Evolutionary conservation across 805 yeast genomes (phyloP).

Genomic region (Yarrowia sp.): DNA sequence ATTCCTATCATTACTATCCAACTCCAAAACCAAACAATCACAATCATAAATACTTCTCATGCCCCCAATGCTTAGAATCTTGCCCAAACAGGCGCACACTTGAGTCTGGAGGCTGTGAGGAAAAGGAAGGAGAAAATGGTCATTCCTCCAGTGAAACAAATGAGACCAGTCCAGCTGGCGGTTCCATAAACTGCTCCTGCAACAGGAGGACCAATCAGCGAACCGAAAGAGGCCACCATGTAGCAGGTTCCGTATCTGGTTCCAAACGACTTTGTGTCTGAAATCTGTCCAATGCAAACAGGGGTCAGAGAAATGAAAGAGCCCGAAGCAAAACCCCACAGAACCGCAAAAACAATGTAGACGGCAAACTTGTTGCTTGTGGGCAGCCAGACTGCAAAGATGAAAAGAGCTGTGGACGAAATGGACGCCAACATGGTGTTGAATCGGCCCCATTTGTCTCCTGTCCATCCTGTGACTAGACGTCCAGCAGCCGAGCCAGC

Average conservation of each 20-base stretch:
- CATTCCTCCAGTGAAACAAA: constrained; percentile 35
- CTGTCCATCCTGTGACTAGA: constrained; percentile 50
- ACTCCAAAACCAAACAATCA: too few relatives aligned
- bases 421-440: constrained; percentile 53
- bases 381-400: constrained; percentile 64
- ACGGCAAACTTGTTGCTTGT: constrained; percentile 40
- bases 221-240: constrained; percentile 42
- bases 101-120: constrained; percentile 30
- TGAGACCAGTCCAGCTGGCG: constrained; percentile 32
- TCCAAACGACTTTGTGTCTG: constrained; percentile 63
- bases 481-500: constrained; percentile 53
- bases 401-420: constrained; percentile 45
- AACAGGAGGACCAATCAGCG: constrained; percentile 41
- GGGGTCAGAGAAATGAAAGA: constrained; percentile 65
- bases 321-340: constrained; percentile 58
- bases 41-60: neutral
- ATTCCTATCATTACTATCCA: neutral
- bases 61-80: neutral
- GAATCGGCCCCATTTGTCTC: constrained; percentile 55
- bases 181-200: constrained; percentile 36
- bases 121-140: constrained; percentile 31
- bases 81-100: constrained; percentile 14
- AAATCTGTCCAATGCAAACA: constrained; percentile 62
- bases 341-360: constrained; percentile 50
- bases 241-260: constrained; percentile 65